phyloP scores from a whole-genome alignment of 2,329 filamentous ascomycete species.

The Diaporthe destruens region DNA sequence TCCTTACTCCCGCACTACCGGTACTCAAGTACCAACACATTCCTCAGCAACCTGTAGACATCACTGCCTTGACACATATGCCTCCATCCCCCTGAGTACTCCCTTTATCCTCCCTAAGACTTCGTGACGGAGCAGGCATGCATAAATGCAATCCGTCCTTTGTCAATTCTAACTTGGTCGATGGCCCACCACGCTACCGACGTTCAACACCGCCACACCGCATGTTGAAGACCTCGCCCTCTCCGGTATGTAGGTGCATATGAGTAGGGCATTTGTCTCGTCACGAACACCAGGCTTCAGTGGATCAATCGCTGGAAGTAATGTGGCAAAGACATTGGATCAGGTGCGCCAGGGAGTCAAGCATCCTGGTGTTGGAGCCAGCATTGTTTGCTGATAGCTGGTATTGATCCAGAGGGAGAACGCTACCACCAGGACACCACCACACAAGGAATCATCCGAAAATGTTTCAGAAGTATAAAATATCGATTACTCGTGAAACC shows the following conservation, averaged over 20 bases:
- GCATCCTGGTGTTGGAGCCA: neutral
- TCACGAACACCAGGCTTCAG: no score
- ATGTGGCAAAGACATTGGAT: neutral
- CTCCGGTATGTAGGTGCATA: no score
- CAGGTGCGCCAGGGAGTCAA: no score
- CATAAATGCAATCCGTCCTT: neutral
- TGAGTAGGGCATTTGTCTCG: no score
- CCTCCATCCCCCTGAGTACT: neutral
- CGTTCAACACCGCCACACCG: no score
- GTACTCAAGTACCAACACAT: neutral
- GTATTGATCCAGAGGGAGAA: no score
- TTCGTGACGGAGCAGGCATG: neutral
- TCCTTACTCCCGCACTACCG: no score
- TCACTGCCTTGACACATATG: neutral
- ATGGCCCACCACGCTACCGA: neutral
- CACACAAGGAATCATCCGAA: neutral
- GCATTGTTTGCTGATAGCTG: neutral
- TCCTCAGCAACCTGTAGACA: neutral
- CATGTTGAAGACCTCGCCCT: neutral
- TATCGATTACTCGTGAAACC: neutral
- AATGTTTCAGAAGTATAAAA: neutral
- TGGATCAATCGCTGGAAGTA: neutral
- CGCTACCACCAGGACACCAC: no score
- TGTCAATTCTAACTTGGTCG: neutral
- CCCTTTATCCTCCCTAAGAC: no score